Evolutionary conservation across 1,284 basidiomycete species (phyloP), one percentile per base, ranked within the genome.

Genomic region (Ceratorhiza oryzae-sativae): DNA sequence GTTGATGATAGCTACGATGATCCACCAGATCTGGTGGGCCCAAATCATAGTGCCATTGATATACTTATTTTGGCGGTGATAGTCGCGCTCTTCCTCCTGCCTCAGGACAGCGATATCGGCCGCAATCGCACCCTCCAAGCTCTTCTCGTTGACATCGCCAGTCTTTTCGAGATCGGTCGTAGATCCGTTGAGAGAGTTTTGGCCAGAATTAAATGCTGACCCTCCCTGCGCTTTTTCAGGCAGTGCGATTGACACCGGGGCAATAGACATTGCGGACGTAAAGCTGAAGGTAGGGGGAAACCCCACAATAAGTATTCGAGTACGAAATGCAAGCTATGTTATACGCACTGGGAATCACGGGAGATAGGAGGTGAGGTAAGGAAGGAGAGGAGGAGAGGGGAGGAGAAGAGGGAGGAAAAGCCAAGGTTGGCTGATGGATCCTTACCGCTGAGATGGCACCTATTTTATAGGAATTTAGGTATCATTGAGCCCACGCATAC

Each of bases 1-100:
- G 32, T 63, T 63, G 27, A 51, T 51, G 20, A 51, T 25, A 9
- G 61, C 61, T 46, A 63, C 61, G 51, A 63, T 63, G 30, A 63
- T 63, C 61, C 61, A 63, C 61, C 61, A 63, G 61, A 63, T 63
- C 45, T 63, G 61, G 61, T 63, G 61, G 46, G 61, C 61, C 61
- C 61, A 63, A 63, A 63, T 63, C 61, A 63, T 63, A 36, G 61
- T 63, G 20, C 61, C 61, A 36, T 63, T 63, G 46, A 63, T 51
- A 18, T 51, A 51, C 34, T 63, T 63, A 34, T 63, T 48, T 36
- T 63, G 61, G 32, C 39, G 61, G 48, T 63, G 61, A 23, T 63
- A 63, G 48, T 63, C 61, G 61, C 61, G 61, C 45, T 48, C 61
- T 49, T 63, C 61, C 48, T 63, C 27, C 48, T 63, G 61, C 61